Evolutionary conservation across 1,284 basidiomycete species (phyloP).

Genomic region (Papiliotrema laurentii): DNA sequence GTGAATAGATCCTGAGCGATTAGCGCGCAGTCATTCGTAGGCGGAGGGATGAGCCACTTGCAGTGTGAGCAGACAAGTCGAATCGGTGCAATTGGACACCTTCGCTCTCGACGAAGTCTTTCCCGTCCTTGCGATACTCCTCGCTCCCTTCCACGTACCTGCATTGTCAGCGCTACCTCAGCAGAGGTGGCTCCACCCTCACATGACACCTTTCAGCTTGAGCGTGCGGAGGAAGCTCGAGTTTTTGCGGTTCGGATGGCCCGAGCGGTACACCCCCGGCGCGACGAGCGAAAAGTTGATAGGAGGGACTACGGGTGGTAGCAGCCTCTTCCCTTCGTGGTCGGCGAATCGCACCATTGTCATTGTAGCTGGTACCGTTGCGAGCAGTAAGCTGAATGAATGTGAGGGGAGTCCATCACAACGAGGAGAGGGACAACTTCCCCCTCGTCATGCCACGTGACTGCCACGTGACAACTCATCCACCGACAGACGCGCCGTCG

Average conservation of each 20-base stretch:
- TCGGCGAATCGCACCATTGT: background rate
- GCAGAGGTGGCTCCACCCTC: conserved; percentile 8
- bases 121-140: conserved; percentile 39
- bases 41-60: conserved; percentile 2
- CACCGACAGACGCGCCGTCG: background rate
- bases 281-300: conserved; percentile 50
- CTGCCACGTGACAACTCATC: background rate
- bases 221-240: conserved; percentile 41
- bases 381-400: background rate
- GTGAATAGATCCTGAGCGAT: conserved; percentile 22
- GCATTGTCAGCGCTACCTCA: background rate
- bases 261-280: conserved; percentile 42
- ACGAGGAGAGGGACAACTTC: no score
- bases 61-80: conserved; percentile 32
- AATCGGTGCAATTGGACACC: conserved; percentile 26
- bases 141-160: conserved; percentile 39
- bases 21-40: no score
- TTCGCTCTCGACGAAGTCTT: conserved; percentile 30
- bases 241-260: conserved; percentile 48
- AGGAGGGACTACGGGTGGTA: conserved; percentile 37
- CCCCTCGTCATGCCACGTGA: background rate
- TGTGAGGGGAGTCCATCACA: background rate
- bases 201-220: conserved; percentile 44
- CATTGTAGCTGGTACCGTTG: background rate
- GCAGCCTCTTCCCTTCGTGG: background rate